Base-by-base conservation (phyloP, 2,329 filamentous ascomycete species). In the Raffaelea ambrosiae region DNA sequence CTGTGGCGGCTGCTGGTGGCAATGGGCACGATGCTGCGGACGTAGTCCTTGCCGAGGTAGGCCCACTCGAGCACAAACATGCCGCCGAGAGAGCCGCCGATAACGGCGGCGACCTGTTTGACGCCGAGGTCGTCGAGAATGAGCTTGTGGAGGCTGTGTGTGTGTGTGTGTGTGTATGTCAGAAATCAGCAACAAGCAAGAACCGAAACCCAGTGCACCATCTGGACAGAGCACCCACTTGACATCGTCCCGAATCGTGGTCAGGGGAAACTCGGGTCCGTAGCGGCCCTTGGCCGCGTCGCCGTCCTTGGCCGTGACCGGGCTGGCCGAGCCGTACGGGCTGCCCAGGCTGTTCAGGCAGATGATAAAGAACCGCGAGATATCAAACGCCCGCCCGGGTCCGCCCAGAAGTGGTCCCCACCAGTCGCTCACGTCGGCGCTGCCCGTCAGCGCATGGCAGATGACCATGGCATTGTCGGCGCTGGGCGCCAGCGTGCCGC, bases 201-300 rank as follows among this genome's bases (percentile, higher is more conserved):
- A n/a, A n/a, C n/a, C n/a, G n/a, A n/a, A n/a, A n/a, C n/a, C n/a
- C n/a, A n/a, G n/a, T n/a, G n/a, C n/a, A n/a, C n/a, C n/a, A 43
- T 8, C 16, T 9, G 16, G 21, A 41, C 13, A 21, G 18, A 46
- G 16, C 2, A 49, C 84, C 70, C 69, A 93, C 86, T 86, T 89
- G 46, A 97, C 91, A 69, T 98, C 93, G 63, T 98, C 93, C 55
- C 91, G 77, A 54, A 98, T 88, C 0, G 93, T 97, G 1, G 93
- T 96, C 54, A 98, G 70, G 42, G 93, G 93, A 57, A 98, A 98
- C 61, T 98, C 93, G 1, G 93, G 93, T 0, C 93, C 93, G 61
- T 98, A 98, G 57, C 79, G 78, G 18, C 80, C 89, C 53, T 86
- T 81, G 45, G 71, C 72, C 16, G 76, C 68, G 57, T 94, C 79